Base-by-base conservation (phyloP, 192 early-diverging fungal species). In the Linnemannia exigua region DNA sequence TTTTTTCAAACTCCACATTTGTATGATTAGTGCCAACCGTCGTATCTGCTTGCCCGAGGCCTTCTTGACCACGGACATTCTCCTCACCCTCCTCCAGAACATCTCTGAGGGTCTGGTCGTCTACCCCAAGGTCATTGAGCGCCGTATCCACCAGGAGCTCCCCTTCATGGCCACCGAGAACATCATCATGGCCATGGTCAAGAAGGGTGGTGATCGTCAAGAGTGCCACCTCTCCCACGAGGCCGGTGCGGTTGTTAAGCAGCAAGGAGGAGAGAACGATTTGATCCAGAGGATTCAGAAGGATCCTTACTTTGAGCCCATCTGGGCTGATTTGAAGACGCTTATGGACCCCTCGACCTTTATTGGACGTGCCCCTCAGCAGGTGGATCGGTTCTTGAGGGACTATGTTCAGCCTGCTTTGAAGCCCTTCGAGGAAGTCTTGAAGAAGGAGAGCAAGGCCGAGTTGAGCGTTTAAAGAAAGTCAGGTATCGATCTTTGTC, bases 151-250 rank as follows among this genome's bases (percentile, higher is more conserved):
- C 73, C 96, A 97, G 89, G 98, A 99, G 88, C 90, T 99, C 52
- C 98, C 98, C 67, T 99, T 99, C 89, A 99, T 99, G 98, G 98
- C 98, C n/a, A 99, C 98, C 31, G 98, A 99, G 88, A 99, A 99
- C 90, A 92, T 99, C 70, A 99, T 99, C 89, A 99, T 99, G 98
- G 97, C 96, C 47, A 97, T 98, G 94, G 97, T 99, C 52, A 97
- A 97, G 91, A 95, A 94, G 87, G 97, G 96, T 51, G 98, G 96
- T 38, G 97, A 99, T 88, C 90, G 97, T 61, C 97, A 99, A 87
- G 94, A 93, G 70, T 98, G 97, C 81, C 98, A 99, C 28, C 91
- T 99, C 16, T 94, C 93, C 74, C 97, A 99, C 70, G 91, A 99
- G 93, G 97, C 97, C 38, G 98, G 96, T 51, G 88, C 90, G 15